phyloP scores from a whole-genome alignment of 257 asterid species.

The Solanum pimpinellifolium region DNA sequence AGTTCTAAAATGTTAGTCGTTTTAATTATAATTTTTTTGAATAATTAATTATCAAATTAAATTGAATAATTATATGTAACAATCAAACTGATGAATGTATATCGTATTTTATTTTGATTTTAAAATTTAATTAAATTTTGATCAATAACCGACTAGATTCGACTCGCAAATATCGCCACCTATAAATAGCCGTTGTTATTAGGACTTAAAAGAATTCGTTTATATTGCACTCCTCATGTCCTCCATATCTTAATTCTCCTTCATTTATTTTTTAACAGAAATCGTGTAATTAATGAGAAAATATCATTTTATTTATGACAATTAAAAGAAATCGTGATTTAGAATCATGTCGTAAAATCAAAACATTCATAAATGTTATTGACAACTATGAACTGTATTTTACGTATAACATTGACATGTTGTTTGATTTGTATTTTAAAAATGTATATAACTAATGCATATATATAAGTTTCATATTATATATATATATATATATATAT shows the following conservation, averaged over 20 bases:
- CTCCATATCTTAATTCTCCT: not conserved
- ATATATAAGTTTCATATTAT: too few species aligned
- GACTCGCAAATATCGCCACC: fast-evolving
- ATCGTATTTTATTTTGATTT: not conserved
- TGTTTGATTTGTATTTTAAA: not conserved
- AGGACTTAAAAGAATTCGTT: not conserved
- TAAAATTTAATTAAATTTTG: not conserved
- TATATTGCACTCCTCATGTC: not conserved
- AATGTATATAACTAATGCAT: too few species aligned
- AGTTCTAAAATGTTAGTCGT: too few species aligned
- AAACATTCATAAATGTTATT: not conserved
- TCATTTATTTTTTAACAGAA: not conserved
- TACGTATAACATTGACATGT: not conserved
- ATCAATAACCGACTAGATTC: not conserved
- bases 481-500: too few species aligned
- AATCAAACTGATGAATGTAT: not conserved
- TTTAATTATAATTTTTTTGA: not conserved
- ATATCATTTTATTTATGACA: not conserved
- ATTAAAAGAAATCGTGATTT: too few species aligned
- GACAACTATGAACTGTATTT: too few species aligned
- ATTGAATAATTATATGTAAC: too few species aligned
- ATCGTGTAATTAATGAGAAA: not conserved
- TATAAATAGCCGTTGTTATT: not conserved
- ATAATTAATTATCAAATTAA: not conserved
- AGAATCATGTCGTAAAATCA: too few species aligned